Base-by-base conservation (phyloP, 106 monocot species). In the Alisma plantagoaquatica region DNA sequence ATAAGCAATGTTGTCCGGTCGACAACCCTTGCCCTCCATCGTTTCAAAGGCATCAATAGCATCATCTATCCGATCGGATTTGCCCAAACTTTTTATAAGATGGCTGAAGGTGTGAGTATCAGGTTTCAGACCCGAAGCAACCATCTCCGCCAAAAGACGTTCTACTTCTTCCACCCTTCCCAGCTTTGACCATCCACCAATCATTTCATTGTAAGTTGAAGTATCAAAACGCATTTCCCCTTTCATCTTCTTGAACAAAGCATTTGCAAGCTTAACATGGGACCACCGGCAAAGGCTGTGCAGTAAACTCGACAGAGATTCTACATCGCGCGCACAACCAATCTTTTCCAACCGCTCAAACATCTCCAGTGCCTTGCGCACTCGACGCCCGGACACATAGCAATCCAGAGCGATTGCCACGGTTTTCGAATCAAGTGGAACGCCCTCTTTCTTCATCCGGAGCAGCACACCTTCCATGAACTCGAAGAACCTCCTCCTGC, bases 111-210 rank as follows among this genome's bases (percentile, higher is more conserved):
- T 72, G 27, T 53, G 15, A 21, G 27, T 61, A 76, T 85, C 81
- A n/a, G 84, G 89, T 9, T 29, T 57, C 18, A 81, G 41, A 29
- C 81, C 81, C 60, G 78, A 78, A 17, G 27, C 67, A 17, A 51
- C 47, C 85, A 98, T 89, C 50, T 54, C 62, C 5, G 4, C 42
- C 78, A 53, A 57, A 60, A 45, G 65, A 15, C 31, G 60, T 53
- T 98, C 78, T 20, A 84, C 71, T 57, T 78, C 85, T 30, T 78
- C 78, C 14, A 85, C 69, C 27, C 66, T 78, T 9, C 96, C 96
- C 20, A 75, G 58, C 43, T 57, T 98, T 1, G 96, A 81, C 85
- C 96, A 89, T 15, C 89, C 84, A 22, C 65, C 70, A 38, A 96
- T 76, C 31, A 96, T 68, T 56, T 53, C 76, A 78, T 96, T 77